Percentiles rank a stretch among this genome's conserved stretches.
Conservation (phyloP, 345 rosid genomes). For the Camelina hispida region DNA sequence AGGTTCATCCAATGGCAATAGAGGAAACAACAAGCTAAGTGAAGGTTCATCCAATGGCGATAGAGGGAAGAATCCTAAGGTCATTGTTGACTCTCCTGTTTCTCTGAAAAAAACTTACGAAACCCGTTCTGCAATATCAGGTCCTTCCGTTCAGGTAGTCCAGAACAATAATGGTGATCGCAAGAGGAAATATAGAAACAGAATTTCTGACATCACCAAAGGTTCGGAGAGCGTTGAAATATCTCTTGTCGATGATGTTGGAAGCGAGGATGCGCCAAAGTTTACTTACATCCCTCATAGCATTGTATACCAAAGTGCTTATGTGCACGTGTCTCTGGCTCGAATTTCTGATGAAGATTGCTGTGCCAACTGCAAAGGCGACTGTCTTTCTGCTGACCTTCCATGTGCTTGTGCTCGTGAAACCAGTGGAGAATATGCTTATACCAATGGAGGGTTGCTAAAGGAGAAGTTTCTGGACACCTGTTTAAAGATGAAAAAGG, state of each 20-base stretch:
- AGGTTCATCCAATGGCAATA: constrained; percentile 37
- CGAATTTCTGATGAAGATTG: constrained; percentile 78
- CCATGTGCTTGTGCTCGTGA: constrained; percentile 85
- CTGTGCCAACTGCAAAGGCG: constrained; percentile 69
- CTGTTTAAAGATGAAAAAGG: constrained; percentile 52
- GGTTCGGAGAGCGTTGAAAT: constrained; percentile 68
- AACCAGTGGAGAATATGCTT: constrained; percentile 88
- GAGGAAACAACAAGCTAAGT: constrained; percentile 23
- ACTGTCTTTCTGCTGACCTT: constrained; percentile 63
- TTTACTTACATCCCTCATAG: constrained; percentile 74
- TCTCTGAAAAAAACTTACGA: constrained; percentile 26
- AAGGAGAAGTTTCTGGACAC: constrained; percentile 60
- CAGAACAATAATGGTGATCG: constrained; percentile 26
- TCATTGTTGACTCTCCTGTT: constrained; percentile 18
- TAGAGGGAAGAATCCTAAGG: constrained; percentile 32
- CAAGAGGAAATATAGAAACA: constrained; percentile 37
- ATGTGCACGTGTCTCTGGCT: constrained; percentile 65
- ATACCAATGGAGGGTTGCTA: constrained; percentile 61
- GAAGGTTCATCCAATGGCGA: constrained; percentile 38
- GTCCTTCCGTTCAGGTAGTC: constrained; percentile 24
- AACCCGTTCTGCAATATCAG: constrained; percentile 39
- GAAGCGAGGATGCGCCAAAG: constrained; percentile 54
- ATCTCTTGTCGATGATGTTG: constrained; percentile 60
- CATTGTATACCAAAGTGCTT: constrained; percentile 66
- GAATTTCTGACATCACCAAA: constrained; percentile 54